Percentiles rank a stretch among this genome's conserved stretches.
Evolutionary conservation across 306 rosid species (phyloP).

Genomic region (Lupinus albus): DNA sequence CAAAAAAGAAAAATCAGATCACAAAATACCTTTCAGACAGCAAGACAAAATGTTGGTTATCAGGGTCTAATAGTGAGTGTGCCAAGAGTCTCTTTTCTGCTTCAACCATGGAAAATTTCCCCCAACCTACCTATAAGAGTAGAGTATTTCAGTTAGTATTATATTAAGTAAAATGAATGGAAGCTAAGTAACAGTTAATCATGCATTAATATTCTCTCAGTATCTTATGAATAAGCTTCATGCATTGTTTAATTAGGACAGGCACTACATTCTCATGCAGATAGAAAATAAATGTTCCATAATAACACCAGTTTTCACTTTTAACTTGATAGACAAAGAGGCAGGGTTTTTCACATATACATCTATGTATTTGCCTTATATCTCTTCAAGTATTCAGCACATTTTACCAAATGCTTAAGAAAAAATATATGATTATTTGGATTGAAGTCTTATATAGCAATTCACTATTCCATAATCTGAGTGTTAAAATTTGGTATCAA

Average conservation of each 20-base stretch:
- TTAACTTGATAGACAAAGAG: background rate
- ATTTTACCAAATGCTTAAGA: background rate
- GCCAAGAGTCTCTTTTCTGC: conserved; percentile 95
- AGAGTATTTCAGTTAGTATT: conserved; percentile 25
- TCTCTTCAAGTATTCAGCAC: background rate
- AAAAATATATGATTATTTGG: background rate
- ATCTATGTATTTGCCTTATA: background rate
- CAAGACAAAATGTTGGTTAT: conserved; percentile 87
- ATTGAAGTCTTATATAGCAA: background rate
- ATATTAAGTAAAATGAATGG: conserved; percentile 5
- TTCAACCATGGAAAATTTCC: conserved; percentile 82
- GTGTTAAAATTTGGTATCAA: background rate
- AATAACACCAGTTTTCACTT: background rate
- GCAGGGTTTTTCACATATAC: background rate
- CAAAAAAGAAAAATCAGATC: conserved; percentile 3
- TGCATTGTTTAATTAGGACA: conserved; percentile 16
- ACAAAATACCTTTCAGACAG: conserved; percentile 81
- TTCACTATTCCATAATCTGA: background rate
- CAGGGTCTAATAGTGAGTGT: conserved; percentile 74
- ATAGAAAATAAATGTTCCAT: conserved; percentile 25
- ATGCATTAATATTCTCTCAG: background rate
- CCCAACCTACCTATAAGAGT: conserved; percentile 78
- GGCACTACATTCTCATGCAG: background rate
- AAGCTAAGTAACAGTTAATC: conserved; percentile 22
- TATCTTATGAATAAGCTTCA: background rate